phyloP scores from a whole-genome alignment of 1,284 basidiomycete species.

The Hymenochaete sp. region DNA sequence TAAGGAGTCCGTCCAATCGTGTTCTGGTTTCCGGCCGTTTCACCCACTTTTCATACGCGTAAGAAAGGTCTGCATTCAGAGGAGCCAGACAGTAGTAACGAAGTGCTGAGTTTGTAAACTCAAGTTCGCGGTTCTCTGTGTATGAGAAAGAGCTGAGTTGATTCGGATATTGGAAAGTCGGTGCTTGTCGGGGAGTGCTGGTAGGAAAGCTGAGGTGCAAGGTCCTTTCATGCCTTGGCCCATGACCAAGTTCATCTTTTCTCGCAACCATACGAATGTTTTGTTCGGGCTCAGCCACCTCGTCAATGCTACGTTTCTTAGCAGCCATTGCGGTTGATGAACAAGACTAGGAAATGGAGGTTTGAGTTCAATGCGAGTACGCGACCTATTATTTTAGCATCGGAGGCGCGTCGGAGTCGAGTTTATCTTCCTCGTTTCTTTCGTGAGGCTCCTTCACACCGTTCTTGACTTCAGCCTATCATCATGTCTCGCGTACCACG shows the following conservation, averaged over 20 bases:
- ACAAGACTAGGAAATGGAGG: no score
- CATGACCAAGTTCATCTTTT: background rate
- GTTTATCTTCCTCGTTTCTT: no score
- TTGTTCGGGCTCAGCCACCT: slow-evolving; percentile 3
- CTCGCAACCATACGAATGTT: background rate
- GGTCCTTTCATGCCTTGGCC: background rate
- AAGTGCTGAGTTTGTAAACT: slow-evolving; percentile 59
- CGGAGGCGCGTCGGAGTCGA: no score
- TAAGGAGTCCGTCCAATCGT: slow-evolving; percentile 56
- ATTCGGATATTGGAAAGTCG: slow-evolving; percentile 36
- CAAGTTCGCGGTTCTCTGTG: slow-evolving; percentile 36
- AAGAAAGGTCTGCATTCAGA: slow-evolving; percentile 46
- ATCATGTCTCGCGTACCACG: slow-evolving; percentile 15
- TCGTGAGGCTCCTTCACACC: background rate
- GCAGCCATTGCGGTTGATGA: slow-evolving; percentile 1
- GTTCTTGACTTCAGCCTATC: background rate
- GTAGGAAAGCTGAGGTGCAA: slow-evolving; percentile 9
- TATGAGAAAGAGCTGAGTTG: slow-evolving; percentile 45
- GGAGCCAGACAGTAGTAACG: slow-evolving; percentile 64
- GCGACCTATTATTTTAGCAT: no score
- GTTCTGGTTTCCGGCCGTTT: slow-evolving; percentile 56
- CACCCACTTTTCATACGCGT: slow-evolving; percentile 64
- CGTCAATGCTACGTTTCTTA: slow-evolving; percentile 7
- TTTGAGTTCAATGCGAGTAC: no score
- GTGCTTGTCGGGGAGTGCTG: slow-evolving; percentile 14